Evolutionary conservation across 2,329 filamentous ascomycete species (phyloP), one percentile per base, ranked within the genome.

Genomic region (Fusarium drepaniforme): DNA sequence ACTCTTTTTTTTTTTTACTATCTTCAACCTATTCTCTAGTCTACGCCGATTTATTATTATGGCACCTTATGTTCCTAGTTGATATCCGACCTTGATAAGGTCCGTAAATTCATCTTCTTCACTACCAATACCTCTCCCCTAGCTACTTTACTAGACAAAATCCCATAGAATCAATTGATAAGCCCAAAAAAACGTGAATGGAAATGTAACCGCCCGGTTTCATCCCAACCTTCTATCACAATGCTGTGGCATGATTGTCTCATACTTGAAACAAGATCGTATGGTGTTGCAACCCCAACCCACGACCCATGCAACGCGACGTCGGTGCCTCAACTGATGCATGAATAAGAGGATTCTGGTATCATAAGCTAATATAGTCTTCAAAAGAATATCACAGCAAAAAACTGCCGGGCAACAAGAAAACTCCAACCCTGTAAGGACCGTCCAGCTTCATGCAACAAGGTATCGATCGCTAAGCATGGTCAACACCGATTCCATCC

Each of bases 71-170:
- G 65, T 73, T 66, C 68, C 64, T 72, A 77, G 68, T 66, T 70
- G 75, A 76, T 77, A 78, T 78, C 76, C 76, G 73, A 73, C 73
- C 75, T 65, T 65, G 25, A 40, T 11, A 18, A 28, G 75, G 75
- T 64, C 70, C 21, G 64, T 64, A 77, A 66, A 73, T 73, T 68
- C 66, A 70, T 57, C 49, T 71, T 69, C 68, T 68, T 68, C 64
- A 75, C 53, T 70, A 67, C 53, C 46, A 35, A 35, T 53, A 71
- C 35, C 15, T 58, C 15, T 33, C 30, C 30, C 13, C 23, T 23
- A 30, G 18, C 28, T 53, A 30, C 18, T 69, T 64, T 28, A 64
- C 59, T 67, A 74, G 61, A 74, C 40, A 73, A 49, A 49, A 30
- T 70, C 53, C 38, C 69, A 75, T 65, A 75, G 63, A 38, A 73